These are phyloP conservation scores for Pachysandra terminalis DNA, from an alignment of 164 flowering plant species.

Conservation along the genomic window DNA sequence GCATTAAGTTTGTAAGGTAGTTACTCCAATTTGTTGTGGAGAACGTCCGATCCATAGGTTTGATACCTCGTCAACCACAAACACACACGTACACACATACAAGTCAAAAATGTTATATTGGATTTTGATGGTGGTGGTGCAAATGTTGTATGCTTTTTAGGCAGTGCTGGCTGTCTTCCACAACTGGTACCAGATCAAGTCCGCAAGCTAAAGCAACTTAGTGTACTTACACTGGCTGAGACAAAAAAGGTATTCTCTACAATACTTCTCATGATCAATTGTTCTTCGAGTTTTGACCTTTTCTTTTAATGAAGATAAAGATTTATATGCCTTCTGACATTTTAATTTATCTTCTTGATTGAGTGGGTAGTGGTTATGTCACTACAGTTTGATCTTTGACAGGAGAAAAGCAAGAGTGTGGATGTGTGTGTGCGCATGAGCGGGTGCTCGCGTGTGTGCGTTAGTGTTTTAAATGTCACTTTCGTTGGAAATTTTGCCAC, in stretches of 20 bases:
- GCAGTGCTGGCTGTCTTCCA: constrained; percentile 47
- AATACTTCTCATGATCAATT: background rate
- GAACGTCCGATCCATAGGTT: no score
- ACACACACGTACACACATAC: no score
- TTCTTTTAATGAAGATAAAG: background rate
- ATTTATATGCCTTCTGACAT: background rate
- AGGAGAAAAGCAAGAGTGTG: no score
- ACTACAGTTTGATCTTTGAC: no score
- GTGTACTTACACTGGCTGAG: constrained; percentile 78
- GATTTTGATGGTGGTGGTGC: background rate
- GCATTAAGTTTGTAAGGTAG: no score
- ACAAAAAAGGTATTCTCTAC: constrained; percentile 37
- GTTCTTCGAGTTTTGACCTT: background rate
- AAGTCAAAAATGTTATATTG: background rate
- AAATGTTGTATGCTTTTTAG: constrained; percentile 25
- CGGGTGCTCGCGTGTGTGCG: no score
- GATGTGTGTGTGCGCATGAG: no score
- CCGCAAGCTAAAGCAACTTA: constrained; percentile 89
- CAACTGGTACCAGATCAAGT: constrained; percentile 78
- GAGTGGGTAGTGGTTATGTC: background rate
- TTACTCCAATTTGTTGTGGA: no score
- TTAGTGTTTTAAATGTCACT: no score
- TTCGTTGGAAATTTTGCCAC: no score
- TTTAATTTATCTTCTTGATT: background rate
- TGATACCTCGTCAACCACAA: no score